Evolutionary conservation across 2,329 filamentous ascomycete genomes (phyloP), one percentile per base, ranked within the genome.

Genomic region (Stagonosporopsis rhizophila): DNA sequence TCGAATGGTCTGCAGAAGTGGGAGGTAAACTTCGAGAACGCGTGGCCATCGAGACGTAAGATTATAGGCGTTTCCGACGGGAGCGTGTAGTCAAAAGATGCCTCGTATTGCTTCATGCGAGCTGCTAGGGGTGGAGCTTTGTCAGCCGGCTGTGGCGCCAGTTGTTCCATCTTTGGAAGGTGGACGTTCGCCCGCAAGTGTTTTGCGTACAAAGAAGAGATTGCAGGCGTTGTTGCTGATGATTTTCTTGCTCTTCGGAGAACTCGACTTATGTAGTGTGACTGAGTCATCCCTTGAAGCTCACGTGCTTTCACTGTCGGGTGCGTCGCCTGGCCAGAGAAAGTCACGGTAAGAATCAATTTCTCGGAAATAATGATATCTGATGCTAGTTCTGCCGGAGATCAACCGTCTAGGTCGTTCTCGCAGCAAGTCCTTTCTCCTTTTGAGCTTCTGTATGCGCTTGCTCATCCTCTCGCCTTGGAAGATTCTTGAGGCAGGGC

Each of bases 401-500:
- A 32, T 45, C 19, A 23, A n/a, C 42, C 42, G 22, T 45, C 27
- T 34, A 45, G 42, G 19, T 23, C 17, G 25, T 32, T 14, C 15
- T 15, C 2, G 32, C 32, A 25, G 44, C n/a, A 14, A 32, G 14
- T 17, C 44, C 25, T n/a, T 41, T 50, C 25, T 45, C 52, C 28
- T 30, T 45, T 22, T 37, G 27, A 22, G 22, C 41, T 28, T 34
- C 22, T 6, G 41, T 41, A 12, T 45, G 25, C 2, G 23, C 3
- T 17, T 22, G 25, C 37, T 41, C 19, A 3, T 58, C 41, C 28
- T 68, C 60, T 30, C 62, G 67, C 44, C 71, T 71, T 3, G 67
- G 67, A 6, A 73, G 39, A 42, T 73, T 71, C 17, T 67, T 71
- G 11, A 86, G 64, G 68, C 83, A 86, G 8, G 83, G 83, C 6